Base-by-base conservation (phyloP, 495 filamentous ascomycete genomes). In the Hypoxylon fragiforme region DNA sequence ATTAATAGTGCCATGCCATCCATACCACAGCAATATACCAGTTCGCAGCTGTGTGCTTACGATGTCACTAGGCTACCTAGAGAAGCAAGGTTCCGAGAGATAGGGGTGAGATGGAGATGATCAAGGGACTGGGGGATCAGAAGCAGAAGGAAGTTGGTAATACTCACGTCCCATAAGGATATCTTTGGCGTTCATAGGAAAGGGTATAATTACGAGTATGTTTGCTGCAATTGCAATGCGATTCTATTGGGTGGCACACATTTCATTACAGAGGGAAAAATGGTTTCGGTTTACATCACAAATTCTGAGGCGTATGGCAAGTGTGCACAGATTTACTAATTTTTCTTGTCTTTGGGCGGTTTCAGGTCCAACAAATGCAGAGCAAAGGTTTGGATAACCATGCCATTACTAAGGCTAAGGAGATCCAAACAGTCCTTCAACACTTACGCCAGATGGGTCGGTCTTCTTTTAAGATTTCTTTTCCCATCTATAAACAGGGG, bases 271-370 rank as follows among this genome's bases (percentile, higher is more conserved):
- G 36, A 38, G 21, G 54, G 32, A 41, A 12, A 41, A 54, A 47
- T 37, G 19, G 32, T 38, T 53, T 30, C 19, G 32, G 38, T 44
- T 53, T 35, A 15, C 18, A 28, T 28, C 24, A 28, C n/a, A 3
- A 14, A 20, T 13, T 42, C 22, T 30, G 2, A 50, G 60, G 60
- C 54, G 60, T 59, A 62, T 30, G 54, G 60, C 38, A 39, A 63
- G 60, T 63, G 60, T 50, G 60, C 45, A 54, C 24, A 21, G 16
- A 15, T 12, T 41, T 34, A 46, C 43, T 44, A 44, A 53, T 62
- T 49, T 9, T 38, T 18, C 48, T 51, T 44, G n/a, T n/a, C n/a
- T 11, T 26, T 39, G 26, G 44, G 39, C 14, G 51, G 37, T 44
- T 44, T 21, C 22, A 49, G 58, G 42, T 53, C 45, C 16, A 47